Evolutionary conservation across 2,329 filamentous ascomycete species (phyloP).

Genomic region (Fusarium tuaranense): DNA sequence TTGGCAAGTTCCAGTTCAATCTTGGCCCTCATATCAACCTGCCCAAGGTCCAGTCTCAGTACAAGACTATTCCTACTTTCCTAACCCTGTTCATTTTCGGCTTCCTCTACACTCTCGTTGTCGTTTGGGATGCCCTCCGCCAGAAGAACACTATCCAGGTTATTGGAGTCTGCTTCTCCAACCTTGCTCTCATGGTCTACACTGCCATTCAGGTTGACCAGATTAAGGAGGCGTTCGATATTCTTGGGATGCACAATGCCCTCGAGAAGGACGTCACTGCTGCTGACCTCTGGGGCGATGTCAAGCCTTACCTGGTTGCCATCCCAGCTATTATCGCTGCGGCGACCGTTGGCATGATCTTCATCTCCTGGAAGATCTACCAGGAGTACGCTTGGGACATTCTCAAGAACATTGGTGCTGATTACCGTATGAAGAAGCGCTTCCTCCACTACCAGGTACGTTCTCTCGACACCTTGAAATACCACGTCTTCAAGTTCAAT

Average conservation of each 20-base stretch:
- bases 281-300: constrained; percentile 72
- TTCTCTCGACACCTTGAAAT: not conserved
- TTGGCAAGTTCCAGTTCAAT: constrained; percentile 83
- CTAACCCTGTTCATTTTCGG: constrained; percentile 97
- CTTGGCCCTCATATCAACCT: constrained; percentile 57
- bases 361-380: constrained; percentile 93
- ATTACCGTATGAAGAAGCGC: constrained; percentile 95
- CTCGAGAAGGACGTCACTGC: constrained; percentile 53
- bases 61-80: constrained; percentile 89
- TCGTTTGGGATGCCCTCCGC: constrained; percentile 93
- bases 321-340: constrained; percentile 87
- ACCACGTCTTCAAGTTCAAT: not conserved
- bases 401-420: constrained; percentile 98
- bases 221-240: constrained; percentile 78
- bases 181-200: constrained; percentile 91
- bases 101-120: constrained; percentile 89
- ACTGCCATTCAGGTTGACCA: constrained; percentile 93
- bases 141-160: constrained; percentile 99
- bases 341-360: constrained; percentile 77
- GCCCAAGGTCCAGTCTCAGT: constrained; percentile 60
- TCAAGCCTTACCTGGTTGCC: constrained; percentile 83
- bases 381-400: constrained; percentile 99
- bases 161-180: constrained; percentile 94
- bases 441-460: constrained; percentile 95
- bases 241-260: constrained; percentile 59